Base-by-base conservation (phyloP, 345 rosid species). In the Bruguiera sexangula region DNA sequence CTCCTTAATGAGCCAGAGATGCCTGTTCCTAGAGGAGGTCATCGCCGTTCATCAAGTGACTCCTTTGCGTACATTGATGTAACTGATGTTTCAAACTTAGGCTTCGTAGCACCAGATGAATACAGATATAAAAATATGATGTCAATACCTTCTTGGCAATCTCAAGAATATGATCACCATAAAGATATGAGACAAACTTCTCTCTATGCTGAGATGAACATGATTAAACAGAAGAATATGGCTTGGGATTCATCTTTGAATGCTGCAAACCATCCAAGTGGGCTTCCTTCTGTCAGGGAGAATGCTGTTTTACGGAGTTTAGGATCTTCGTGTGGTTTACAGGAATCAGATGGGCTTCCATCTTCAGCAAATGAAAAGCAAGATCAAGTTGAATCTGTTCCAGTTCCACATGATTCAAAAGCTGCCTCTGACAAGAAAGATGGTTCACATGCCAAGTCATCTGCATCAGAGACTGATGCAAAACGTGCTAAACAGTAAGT, bases 11-110 rank as follows among this genome's bases (percentile, higher is more conserved):
- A 88, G 69, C 90, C 87, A 64, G 73, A 79, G 19, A 75, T 81
- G 27, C 80, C 93, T 20, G 95, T 85, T 59, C 76, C 3, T 70
- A 51, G 11, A 67, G 73, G 91, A 43, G 83, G 86, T 55, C 93
- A 85, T 29, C 80, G 86, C 22, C 88, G 93, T 64, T 82, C 90
- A 56, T 84, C 93, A 22, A 88, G 93, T 70, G 88, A 88, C 73
- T 76, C 93, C 39, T 66, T 76, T 76, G 82, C 88, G 46, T 83
- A 78, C 75, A 61, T 81, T 15, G 78, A 83, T 60, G 71, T 69
- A 48, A 20, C 78, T 77, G 86, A 89, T 76, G 65, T 84, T 74
- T 76, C 89, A 73, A 86, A 78, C 73, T 60, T 80, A 20, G 89
- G 86, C 70, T 80, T 81, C 78, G 78, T 85, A 60, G 81, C 84